Evolutionary conservation across 805 yeast genomes (phyloP), one percentile per base, ranked within the genome.

Genomic region (Ogataea polymorpha): DNA sequence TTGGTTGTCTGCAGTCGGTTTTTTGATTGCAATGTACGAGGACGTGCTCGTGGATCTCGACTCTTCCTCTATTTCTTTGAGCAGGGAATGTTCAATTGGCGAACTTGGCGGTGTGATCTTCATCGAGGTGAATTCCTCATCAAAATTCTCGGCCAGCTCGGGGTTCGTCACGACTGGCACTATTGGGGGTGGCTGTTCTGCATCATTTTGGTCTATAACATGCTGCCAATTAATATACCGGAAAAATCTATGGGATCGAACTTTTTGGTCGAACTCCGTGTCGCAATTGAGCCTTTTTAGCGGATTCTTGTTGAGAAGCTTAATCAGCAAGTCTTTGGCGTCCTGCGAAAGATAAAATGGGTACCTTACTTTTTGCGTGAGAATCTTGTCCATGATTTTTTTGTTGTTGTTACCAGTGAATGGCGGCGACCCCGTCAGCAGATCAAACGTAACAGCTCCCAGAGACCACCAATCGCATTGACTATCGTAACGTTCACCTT

Each of bases 401-500:
- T 83, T 82, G 54, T 84, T 82, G 53, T 83, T 85, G 40, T 75
- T 81, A 3, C 96, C 96, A 0, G 93, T 84, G 61, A 86, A 87
- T 1, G 96, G 96, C 0, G 96, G 96, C 35, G 80, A 72, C 0
- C 96, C 96, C 0, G 90, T 82, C 37, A 88, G 67, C 74, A 88
- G 73, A 59, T 89, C 96, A 54, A 67, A 85, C 35, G 82, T 66
- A 6, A 88, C 82, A 34, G 95, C 84, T 0, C 96, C 96, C 24
- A 89, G 65, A 0, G 96, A 86, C 88, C 96, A 88, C 86, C 95
- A 87, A 60, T 88, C 96, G 35, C 89, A 93, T 23, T 79, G 72
- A 39, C 77, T 82, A 52, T 83, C 88, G 60, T 88, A 89, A 13
- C 79, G 77, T 51, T 80, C 75, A 16, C 95, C 96, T 43, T 74